Conservation (phyloP, 176 grass and related monocot genomes). For the Avena atlantica region DNA sequence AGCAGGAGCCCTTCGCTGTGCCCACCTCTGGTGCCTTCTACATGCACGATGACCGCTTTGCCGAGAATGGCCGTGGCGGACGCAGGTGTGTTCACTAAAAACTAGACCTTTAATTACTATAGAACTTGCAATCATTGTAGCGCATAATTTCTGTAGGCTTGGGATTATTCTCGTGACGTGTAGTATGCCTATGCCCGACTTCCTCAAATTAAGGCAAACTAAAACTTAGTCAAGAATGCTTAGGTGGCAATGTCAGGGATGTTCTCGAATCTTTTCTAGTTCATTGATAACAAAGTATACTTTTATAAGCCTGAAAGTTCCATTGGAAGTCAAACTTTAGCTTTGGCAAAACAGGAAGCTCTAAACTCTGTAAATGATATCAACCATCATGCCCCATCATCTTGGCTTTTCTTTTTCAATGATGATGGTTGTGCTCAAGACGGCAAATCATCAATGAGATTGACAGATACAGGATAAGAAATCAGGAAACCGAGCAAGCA, state of each 20-base stretch:
- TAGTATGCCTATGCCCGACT: not conserved
- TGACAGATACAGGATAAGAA: not conserved
- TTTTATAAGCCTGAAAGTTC: not conserved
- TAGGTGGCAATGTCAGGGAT: not conserved
- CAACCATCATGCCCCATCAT: not conserved
- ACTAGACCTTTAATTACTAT: not conserved
- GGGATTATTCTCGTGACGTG: not conserved
- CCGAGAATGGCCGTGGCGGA: slow-evolving; percentile 71
- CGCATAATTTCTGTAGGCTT: slow-evolving; percentile 18
- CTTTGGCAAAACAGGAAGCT: not conserved
- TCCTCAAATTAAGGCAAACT: not conserved
- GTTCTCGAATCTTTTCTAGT: not conserved
- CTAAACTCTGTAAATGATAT: not conserved
- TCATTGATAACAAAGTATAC: not conserved
- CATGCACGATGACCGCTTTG: slow-evolving; percentile 98
- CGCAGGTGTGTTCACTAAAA: slow-evolving; percentile 58
- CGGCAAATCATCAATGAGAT: not conserved
- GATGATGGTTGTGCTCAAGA: not conserved
- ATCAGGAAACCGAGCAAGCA: not conserved
- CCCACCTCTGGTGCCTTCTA: slow-evolving; percentile 93
- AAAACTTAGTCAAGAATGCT: not conserved
- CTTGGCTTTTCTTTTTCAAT: not conserved
- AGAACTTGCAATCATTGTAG: not conserved
- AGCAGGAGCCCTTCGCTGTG: slow-evolving; percentile 89
- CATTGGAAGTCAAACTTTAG: not conserved